Conservation (phyloP, 192 early-diverging fungal genomes). For the Backusella tarrabulga region DNA sequence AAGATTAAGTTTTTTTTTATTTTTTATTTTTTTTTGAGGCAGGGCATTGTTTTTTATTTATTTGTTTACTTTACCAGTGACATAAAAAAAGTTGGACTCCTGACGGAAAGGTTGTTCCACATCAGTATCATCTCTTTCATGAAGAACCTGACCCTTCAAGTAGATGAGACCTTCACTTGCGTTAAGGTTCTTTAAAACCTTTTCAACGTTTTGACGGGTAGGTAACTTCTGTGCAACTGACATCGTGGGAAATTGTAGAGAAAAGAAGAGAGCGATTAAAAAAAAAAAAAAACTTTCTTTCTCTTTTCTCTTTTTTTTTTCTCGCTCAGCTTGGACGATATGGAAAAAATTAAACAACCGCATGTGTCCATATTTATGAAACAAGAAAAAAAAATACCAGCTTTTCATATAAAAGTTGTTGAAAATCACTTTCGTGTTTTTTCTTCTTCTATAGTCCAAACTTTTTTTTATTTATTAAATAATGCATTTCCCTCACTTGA, state of each 20-base stretch:
- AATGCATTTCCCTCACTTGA: slow-evolving; percentile 9
- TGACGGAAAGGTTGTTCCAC: slow-evolving; percentile 83
- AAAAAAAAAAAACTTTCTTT: not conserved
- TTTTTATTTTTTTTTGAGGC: not conserved
- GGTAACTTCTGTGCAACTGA: slow-evolving; percentile 42
- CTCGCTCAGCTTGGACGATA: not conserved
- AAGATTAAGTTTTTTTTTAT: not conserved
- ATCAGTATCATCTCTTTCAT: slow-evolving; percentile 70
- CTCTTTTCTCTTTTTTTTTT: not conserved
- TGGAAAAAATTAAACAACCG: not conserved
- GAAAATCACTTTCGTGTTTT: not conserved
- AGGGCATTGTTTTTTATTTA: not conserved
- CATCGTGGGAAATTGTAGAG: not conserved
- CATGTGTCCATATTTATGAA: not conserved
- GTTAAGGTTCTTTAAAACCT: slow-evolving; percentile 58
- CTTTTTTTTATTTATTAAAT: not conserved
- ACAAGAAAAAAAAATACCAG: not conserved
- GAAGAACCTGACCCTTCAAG: slow-evolving; percentile 51
- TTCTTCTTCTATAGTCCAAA: not conserved
- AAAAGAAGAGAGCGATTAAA: slow-evolving; percentile 4
- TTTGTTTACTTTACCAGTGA: slow-evolving; percentile 48
- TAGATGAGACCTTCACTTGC: slow-evolving; percentile 58
- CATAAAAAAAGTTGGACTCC: slow-evolving; percentile 86
- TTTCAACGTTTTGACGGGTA: slow-evolving; percentile 60
- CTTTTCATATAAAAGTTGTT: not conserved